phyloP scores from a whole-genome alignment of 768 basidiomycete genomes.

The Pleurotus tuber-regium region DNA sequence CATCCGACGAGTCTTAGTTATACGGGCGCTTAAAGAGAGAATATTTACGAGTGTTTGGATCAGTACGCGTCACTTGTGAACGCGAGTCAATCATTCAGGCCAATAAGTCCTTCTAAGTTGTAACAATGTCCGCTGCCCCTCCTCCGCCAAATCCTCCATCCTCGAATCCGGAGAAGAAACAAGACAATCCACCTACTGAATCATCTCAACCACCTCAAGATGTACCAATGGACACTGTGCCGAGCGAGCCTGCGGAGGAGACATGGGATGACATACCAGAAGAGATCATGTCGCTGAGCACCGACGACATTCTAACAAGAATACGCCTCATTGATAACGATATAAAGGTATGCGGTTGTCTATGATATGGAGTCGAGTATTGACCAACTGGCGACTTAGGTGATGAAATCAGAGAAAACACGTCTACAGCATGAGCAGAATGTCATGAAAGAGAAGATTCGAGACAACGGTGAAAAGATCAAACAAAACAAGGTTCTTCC shows the following conservation, averaged over 20 bases:
- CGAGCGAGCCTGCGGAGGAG: constrained; percentile 70
- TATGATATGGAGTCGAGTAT: no score
- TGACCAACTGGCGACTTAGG: constrained; percentile 44
- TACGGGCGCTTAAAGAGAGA: no score
- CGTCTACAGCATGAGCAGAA: constrained; percentile 92
- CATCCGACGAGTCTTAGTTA: no score
- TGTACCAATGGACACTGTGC: constrained; percentile 70
- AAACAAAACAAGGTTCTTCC: constrained; percentile 99
- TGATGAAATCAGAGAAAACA: constrained; percentile 94
- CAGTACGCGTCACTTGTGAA: background rate
- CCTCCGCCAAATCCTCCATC: constrained; percentile 53
- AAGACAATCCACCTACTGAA: constrained; percentile 35
- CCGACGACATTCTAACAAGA: constrained; percentile 88
- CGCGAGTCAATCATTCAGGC: no score
- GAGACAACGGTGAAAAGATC: constrained; percentile 96
- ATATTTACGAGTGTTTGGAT: no score
- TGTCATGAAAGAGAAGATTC: constrained; percentile 98
- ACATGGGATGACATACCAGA: constrained; percentile 91
- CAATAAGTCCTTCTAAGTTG: no score
- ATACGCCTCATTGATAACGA: constrained; percentile 96
- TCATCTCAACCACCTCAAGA: constrained; percentile 28
- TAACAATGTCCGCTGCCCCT: constrained; percentile 57
- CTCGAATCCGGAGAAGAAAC: constrained; percentile 49
- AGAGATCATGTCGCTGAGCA: constrained; percentile 72
- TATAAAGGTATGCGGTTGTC: constrained; percentile 65